Evolutionary conservation across 805 yeast genomes (phyloP).

Genomic region (Wickerhamiella azyma): DNA sequence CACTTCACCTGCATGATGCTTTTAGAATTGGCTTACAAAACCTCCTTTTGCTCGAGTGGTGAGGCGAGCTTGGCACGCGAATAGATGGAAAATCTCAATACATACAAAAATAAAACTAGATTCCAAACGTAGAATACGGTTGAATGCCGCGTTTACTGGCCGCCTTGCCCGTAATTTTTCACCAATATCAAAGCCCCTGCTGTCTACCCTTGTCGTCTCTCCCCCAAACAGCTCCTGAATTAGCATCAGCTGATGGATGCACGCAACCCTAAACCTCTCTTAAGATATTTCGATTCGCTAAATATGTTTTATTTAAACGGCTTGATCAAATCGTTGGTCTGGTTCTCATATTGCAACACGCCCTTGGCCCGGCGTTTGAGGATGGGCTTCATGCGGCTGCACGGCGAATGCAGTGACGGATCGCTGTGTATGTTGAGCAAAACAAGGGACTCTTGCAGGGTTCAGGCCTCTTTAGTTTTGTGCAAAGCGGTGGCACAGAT

Average conservation of each 20-base stretch:
- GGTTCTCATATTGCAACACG: no score
- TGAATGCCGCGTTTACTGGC: not conserved
- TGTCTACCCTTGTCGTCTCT: not conserved
- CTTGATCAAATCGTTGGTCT: no score
- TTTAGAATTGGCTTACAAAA: not conserved
- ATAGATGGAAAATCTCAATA: not conserved
- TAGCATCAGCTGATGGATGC: conserved; percentile 7
- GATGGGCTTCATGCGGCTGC: not conserved
- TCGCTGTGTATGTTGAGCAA: not conserved
- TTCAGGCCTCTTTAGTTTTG: no score
- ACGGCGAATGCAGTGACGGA: not conserved
- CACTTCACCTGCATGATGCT: not conserved
- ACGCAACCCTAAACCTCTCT: conserved; percentile 5
- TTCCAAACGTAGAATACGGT: no score
- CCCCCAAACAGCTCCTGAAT: not conserved
- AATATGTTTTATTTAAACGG: no score
- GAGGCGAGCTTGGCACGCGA: not conserved
- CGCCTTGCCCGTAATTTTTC: not conserved
- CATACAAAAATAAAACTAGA: no score
- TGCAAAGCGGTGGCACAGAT: not conserved
- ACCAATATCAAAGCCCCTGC: not conserved
- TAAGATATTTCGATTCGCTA: not conserved
- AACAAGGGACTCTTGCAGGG: no score
- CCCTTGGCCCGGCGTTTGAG: no score
- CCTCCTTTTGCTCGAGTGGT: not conserved